phyloP scores from a whole-genome alignment of 2,329 filamentous ascomycete species.

The Penicillium psychrosexuale region DNA sequence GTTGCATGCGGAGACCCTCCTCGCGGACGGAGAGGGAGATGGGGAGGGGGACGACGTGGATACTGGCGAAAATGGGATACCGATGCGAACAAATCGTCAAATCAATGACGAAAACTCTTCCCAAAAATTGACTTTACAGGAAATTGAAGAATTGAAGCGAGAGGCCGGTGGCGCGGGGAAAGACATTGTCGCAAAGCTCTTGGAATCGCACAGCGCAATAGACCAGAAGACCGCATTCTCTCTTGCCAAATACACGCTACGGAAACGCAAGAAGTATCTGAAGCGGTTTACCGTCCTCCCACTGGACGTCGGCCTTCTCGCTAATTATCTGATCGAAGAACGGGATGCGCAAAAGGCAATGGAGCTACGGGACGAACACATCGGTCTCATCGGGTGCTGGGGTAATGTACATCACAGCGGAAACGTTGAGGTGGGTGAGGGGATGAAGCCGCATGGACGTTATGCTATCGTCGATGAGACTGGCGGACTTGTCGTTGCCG shows the following conservation, averaged over 20 bases:
- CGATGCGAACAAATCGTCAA: constrained; percentile 61
- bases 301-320: constrained; percentile 72
- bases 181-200: constrained; percentile 87
- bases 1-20: constrained; percentile 72
- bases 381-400: constrained; percentile 82
- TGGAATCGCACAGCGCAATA: constrained; percentile 82
- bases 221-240: constrained; percentile 95
- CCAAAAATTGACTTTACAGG: constrained; percentile 70
- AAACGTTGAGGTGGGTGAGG: constrained; percentile 28
- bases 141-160: constrained; percentile 69
- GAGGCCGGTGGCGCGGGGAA: constrained; percentile 75
- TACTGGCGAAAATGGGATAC: constrained; percentile 38
- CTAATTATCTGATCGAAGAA: constrained; percentile 73
- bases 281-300: constrained; percentile 82
- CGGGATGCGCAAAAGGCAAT: constrained; percentile 77
- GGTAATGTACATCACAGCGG: constrained; percentile 78
- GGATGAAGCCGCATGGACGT: constrained; percentile 51
- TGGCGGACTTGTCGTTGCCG: constrained; percentile 74
- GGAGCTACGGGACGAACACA: constrained; percentile 79
- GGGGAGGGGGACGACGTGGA: constrained; percentile 37
- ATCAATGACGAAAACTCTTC: constrained; percentile 62
- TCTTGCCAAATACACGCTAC: constrained; percentile 89
- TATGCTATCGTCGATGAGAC: constrained; percentile 88
- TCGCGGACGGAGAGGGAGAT: constrained; percentile 48
- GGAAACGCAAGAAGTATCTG: constrained; percentile 93